Conservation (phyloP, 139 green algal genomes). For the Bryopsis sp. region DNA sequence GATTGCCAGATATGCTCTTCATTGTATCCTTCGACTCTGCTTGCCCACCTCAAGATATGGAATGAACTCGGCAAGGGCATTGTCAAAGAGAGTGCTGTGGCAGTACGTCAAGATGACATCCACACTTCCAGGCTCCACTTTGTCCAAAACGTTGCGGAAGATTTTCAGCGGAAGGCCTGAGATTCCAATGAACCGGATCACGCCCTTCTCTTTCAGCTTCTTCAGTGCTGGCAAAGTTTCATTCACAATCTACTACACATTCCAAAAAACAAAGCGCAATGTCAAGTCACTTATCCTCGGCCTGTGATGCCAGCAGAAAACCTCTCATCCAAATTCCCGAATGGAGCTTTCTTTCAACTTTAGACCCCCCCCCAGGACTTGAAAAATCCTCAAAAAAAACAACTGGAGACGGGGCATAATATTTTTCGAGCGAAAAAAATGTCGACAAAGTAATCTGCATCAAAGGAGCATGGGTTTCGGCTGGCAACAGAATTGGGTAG, state of each 20-base stretch:
- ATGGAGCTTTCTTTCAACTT: too few species aligned
- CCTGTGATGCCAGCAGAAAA: too few species aligned
- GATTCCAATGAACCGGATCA: conserved; percentile 81
- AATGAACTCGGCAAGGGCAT: conserved; percentile 41
- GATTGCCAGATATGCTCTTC: too few species aligned
- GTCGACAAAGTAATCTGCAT: too few species aligned
- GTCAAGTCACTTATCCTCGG: too few species aligned
- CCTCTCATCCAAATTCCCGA: too few species aligned
- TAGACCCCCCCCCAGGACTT: too few species aligned
- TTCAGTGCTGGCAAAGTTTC: conserved; percentile 86
- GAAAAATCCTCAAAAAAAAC: neutral
- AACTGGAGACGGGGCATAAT: neutral
- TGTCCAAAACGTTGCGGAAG: conserved; percentile 68
- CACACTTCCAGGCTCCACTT: conserved; percentile 45
- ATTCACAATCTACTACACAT: conserved; percentile 46
- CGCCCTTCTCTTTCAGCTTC: conserved; percentile 62
- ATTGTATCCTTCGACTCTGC: too few species aligned
- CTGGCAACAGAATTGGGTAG: too few species aligned
- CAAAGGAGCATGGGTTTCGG: too few species aligned
- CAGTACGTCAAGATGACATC: conserved; percentile 89
- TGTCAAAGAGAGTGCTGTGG: conserved; percentile 82
- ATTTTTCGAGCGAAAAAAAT: too few species aligned
- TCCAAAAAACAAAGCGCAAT: too few species aligned
- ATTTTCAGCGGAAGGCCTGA: conserved; percentile 80
- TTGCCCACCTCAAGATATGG: conserved; percentile 45